Percentiles rank a stretch among this genome's conserved stretches.
Evolutionary conservation across 2,329 filamentous ascomycete genomes (phyloP).

Genomic region (Fusarium cyanostomum): DNA sequence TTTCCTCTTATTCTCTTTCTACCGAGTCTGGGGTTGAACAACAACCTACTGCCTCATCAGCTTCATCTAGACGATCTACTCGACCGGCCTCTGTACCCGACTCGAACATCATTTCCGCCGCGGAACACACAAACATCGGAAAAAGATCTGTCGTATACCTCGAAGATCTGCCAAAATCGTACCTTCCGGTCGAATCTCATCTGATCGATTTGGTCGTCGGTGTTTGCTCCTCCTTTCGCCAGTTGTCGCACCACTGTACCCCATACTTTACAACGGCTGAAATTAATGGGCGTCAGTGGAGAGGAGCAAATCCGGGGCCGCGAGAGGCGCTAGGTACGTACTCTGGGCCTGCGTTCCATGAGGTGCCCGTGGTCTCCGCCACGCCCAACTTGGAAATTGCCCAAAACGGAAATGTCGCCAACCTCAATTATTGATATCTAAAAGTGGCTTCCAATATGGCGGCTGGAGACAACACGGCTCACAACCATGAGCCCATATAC

Average conservation of each 20-base stretch:
- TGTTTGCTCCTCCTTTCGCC: not conserved
- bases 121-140: not conserved
- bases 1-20: not conserved
- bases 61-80: not conserved
- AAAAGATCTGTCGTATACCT: not conserved
- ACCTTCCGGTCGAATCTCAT: not conserved
- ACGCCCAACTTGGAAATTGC: not conserved
- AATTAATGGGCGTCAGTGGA: conserved; percentile 3
- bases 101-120: conserved; percentile 1
- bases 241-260: not conserved
- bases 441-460: conserved; percentile 17
- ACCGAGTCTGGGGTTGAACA: not conserved
- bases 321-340: conserved; percentile 3
- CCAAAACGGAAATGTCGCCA: conserved; percentile 15
- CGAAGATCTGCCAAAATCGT: not conserved
- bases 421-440: not conserved
- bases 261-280: not conserved
- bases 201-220: not conserved
- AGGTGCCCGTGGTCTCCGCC: conserved; percentile 8
- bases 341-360: too few species aligned
- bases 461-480: conserved; percentile 7
- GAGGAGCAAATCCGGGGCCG: conserved; percentile 16
- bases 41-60: not conserved
- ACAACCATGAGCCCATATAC: not conserved
- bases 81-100: not conserved